Percentiles rank a stretch among this genome's conserved stretches.
Conservation (phyloP, 345 rosid species). For the Mangifera indica region DNA sequence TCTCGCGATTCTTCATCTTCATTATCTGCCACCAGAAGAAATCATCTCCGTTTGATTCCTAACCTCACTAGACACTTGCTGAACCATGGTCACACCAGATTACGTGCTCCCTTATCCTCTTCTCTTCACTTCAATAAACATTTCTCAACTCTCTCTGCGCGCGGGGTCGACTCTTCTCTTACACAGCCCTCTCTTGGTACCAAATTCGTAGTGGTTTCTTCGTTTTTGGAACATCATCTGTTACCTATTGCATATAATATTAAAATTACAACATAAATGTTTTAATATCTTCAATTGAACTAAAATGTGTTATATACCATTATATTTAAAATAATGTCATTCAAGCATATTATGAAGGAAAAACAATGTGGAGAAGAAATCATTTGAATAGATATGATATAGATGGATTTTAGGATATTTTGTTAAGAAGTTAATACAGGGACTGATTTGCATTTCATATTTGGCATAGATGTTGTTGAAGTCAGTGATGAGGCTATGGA, state of each 20-base stretch:
- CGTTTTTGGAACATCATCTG: background rate
- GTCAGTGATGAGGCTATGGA: slow-evolving; percentile 61
- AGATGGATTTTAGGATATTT: too few relatives aligned
- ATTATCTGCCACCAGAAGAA: slow-evolving; percentile 28
- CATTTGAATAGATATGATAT: background rate
- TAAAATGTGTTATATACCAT: too few relatives aligned
- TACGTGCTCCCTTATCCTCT: slow-evolving; percentile 30
- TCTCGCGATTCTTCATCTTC: slow-evolving; percentile 26
- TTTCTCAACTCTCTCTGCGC: slow-evolving; percentile 55
- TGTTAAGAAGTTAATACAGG: background rate
- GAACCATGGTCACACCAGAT: slow-evolving; percentile 37
- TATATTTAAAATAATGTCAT: too few relatives aligned
- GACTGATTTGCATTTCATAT: slow-evolving; percentile 3
- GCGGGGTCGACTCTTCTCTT: slow-evolving; percentile 64
- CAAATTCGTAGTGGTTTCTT: background rate
- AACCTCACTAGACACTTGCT: slow-evolving; percentile 40
- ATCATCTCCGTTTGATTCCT: slow-evolving; percentile 36
- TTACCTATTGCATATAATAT: too few relatives aligned
- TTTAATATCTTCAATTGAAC: too few relatives aligned
- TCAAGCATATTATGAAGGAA: too few relatives aligned
- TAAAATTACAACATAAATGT: too few relatives aligned
- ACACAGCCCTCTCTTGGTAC: slow-evolving; percentile 63
- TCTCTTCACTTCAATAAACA: slow-evolving; percentile 27
- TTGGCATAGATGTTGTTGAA: slow-evolving; percentile 41
- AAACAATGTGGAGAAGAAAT: background rate